Evolutionary conservation across 192 early-diverging fungal genomes (phyloP).

Genomic region (Coemansia sp.): DNA sequence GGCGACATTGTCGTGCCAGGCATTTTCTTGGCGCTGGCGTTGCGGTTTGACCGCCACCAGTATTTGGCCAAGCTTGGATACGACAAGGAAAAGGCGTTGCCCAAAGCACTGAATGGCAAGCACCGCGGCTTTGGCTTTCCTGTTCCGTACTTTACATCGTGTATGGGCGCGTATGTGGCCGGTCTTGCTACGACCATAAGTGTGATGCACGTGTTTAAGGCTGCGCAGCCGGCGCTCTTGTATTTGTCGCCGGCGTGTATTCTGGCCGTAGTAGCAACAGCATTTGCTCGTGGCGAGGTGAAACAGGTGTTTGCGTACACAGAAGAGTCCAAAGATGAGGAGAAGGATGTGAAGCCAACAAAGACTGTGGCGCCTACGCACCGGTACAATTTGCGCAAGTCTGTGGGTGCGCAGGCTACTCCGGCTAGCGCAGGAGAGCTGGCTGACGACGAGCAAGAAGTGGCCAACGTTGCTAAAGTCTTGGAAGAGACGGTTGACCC

Average conservation of each 20-base stretch:
- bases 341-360: conserved; percentile 10
- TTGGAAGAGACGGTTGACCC: conserved; percentile 33
- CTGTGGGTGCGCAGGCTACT: not conserved
- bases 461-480: conserved; percentile 8
- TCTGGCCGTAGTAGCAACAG: conserved; percentile 72
- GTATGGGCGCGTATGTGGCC: conserved; percentile 74
- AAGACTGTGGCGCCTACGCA: conserved; percentile 4
- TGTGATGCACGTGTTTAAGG: conserved; percentile 94
- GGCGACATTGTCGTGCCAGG: conserved; percentile 98
- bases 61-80: conserved; percentile 61
- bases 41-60: conserved; percentile 83
- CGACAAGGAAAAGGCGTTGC: conserved; percentile 54
- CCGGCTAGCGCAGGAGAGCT: conserved; percentile 35
- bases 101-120: conserved; percentile 28
- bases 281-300: conserved; percentile 66
- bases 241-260: conserved; percentile 98
- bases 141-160: conserved; percentile 87
- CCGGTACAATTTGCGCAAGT: conserved; percentile 38
- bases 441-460: conserved; percentile 52
- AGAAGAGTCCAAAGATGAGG: conserved; percentile 53
- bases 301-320: conserved; percentile 64
- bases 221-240: conserved; percentile 93
- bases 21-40: conserved; percentile 88
- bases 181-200: conserved; percentile 86
- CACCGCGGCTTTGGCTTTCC: conserved; percentile 60